A percentile compares a stretch with the other conserved stretches of the same genome.
phyloP scores from a whole-genome alignment of 768 basidiomycete genomes.

The Boletus reticulatus region DNA sequence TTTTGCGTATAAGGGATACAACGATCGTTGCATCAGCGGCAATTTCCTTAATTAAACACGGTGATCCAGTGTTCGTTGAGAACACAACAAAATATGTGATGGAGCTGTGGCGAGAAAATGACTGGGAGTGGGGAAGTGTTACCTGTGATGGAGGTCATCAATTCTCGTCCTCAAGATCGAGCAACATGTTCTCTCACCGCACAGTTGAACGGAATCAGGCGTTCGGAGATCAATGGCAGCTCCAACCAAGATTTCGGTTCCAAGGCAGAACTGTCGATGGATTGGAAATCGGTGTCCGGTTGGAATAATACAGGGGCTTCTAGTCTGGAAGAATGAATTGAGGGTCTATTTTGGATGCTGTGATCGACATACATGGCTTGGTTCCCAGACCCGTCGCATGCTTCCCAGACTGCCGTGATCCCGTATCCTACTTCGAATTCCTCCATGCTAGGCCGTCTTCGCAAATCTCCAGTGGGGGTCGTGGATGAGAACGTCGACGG shows the following conservation, averaged over 20 bases:
- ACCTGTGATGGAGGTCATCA: conserved; percentile 34
- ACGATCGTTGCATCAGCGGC: conserved; percentile 68
- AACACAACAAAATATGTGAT: conserved; percentile 76
- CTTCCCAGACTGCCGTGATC: conserved; percentile 58
- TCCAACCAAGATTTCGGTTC: conserved; percentile 63
- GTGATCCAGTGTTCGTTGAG: conserved; percentile 58
- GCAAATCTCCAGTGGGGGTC: conserved; percentile 26
- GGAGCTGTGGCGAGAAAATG: conserved; percentile 58
- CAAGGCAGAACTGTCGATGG: conserved; percentile 44
- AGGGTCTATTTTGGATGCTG: not conserved
- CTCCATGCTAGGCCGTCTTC: conserved; percentile 31
- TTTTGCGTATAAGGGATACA: conserved; percentile 62
- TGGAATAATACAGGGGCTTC: conserved; percentile 65
- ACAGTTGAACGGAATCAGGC: conserved; percentile 61
- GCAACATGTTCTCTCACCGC: conserved; percentile 46
- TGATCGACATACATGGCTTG: conserved; percentile 47
- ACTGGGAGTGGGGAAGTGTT: conserved; percentile 59
- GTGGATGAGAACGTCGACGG: conserved; percentile 55
- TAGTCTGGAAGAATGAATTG: conserved; percentile 39
- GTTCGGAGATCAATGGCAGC: conserved; percentile 61
- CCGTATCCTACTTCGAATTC: conserved; percentile 51
- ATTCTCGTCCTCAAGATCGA: not conserved
- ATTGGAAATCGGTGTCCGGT: conserved; percentile 59
- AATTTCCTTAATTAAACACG: conserved; percentile 57
- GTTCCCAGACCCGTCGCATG: conserved; percentile 41